Evolutionary conservation across 208 protist genomes (phyloP).

Genomic region (Crithidia thermophila): DNA sequence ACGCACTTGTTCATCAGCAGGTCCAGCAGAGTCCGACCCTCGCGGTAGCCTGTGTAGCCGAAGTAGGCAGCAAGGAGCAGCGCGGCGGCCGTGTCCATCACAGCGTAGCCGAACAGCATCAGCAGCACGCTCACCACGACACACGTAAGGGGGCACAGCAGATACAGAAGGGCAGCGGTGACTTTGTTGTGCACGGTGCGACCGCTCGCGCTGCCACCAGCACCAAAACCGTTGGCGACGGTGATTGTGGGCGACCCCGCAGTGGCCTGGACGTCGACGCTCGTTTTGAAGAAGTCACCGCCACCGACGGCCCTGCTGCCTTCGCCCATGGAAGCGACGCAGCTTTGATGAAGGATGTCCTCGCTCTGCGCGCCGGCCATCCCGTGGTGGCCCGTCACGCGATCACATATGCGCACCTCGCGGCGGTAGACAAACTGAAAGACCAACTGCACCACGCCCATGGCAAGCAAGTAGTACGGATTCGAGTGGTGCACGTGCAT

Average conservation of each 20-base stretch:
- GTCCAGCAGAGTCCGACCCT: slow-evolving; percentile 42
- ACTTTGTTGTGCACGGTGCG: slow-evolving; percentile 17
- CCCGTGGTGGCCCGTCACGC: slow-evolving; percentile 46
- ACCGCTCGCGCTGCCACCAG: neutral
- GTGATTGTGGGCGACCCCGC: neutral
- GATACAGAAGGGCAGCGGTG: neutral
- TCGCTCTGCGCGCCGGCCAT: slow-evolving; percentile 30
- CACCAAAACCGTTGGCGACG: neutral
- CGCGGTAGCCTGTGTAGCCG: slow-evolving; percentile 18
- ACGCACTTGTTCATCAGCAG: slow-evolving; percentile 75
- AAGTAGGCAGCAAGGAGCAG: slow-evolving; percentile 41
- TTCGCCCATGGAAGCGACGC: neutral
- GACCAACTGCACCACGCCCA: slow-evolving; percentile 36
- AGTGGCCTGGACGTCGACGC: neutral
- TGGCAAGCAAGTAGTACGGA: slow-evolving; percentile 27
- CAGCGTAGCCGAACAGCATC: slow-evolving; percentile 11
- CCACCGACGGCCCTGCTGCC: neutral
- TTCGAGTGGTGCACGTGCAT: slow-evolving; percentile 38
- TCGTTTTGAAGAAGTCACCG: slow-evolving; percentile 13
- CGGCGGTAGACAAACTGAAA: slow-evolving; percentile 39
- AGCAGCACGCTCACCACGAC: slow-evolving; percentile 9
- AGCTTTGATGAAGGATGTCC: slow-evolving; percentile 27
- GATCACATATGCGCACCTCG: slow-evolving; percentile 57
- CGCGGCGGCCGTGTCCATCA: slow-evolving; percentile 20
- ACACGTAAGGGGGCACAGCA: slow-evolving; percentile 22